A percentile compares a stretch with the other conserved stretches of the same genome.
These are phyloP conservation scores for Eutypa lata DNA, from an alignment of 2,329 filamentous ascomycete species.

Conservation along the genomic window DNA sequence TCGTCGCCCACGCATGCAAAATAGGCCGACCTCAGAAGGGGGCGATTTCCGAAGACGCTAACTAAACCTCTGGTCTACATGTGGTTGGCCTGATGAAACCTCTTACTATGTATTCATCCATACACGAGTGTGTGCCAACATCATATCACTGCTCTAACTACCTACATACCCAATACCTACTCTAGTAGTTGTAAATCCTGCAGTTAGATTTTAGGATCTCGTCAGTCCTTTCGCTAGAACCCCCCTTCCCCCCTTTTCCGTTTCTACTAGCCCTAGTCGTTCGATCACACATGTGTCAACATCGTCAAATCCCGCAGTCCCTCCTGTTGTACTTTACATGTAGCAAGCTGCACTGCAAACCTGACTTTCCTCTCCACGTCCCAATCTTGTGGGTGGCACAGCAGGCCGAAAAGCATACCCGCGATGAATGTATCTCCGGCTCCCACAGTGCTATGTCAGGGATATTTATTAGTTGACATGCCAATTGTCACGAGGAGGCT, in stretches of 20 bases:
- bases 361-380: constrained; percentile 43
- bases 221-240: not conserved
- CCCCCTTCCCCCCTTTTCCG: no score
- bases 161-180: not conserved
- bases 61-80: no score
- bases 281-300: constrained; percentile 36
- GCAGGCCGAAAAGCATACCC: constrained; percentile 62
- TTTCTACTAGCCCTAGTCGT: not conserved
- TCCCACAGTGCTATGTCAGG: constrained; percentile 58
- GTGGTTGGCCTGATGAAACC: not conserved
- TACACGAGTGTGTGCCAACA: not conserved
- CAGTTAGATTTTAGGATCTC: not conserved
- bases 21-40: not conserved
- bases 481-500: not conserved
- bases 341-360: constrained; percentile 66
- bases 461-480: constrained; percentile 16
- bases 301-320: constrained; percentile 68
- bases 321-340: constrained; percentile 64
- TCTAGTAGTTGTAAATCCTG: not conserved
- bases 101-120: not conserved
- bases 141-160: not conserved
- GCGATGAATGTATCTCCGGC: constrained; percentile 76
- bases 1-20: not conserved
- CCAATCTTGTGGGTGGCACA: constrained; percentile 49
- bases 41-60: not conserved